Evolutionary conservation across 176 grass and related monocot genomes (phyloP).

Genomic region (Oropetium thomaeum): DNA sequence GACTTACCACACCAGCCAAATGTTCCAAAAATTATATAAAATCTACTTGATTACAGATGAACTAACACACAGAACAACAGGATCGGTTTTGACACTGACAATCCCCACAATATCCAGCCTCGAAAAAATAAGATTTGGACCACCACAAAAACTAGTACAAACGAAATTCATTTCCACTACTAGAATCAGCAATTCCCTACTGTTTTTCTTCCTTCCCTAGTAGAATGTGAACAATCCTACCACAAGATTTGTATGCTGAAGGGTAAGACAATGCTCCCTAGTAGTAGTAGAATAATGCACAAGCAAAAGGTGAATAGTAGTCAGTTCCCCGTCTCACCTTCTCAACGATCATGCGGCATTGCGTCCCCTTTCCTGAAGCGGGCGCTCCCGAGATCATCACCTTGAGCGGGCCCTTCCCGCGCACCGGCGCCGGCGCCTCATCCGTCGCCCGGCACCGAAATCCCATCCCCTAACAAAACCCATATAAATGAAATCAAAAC

Average conservation of each 20-base stretch:
- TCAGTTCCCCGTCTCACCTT: conserved; percentile 31
- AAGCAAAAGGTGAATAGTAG: not conserved
- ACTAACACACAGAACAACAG: not conserved
- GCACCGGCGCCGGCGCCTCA: not conserved
- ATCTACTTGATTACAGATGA: not conserved
- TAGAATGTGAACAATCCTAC: too few relatives aligned
- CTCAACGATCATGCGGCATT: conserved; percentile 60
- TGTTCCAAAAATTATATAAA: not conserved
- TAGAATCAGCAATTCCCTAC: too few relatives aligned
- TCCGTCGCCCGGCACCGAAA: conserved; percentile 42
- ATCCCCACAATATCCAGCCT: not conserved
- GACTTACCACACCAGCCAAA: not conserved
- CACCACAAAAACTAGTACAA: not conserved
- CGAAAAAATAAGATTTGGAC: not conserved
- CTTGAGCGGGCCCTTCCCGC: conserved; percentile 35
- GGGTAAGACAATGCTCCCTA: too few relatives aligned
- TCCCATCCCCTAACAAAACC: conserved; percentile 18
- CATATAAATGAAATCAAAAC: not conserved
- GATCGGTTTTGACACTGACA: not conserved
- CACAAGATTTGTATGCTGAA: too few relatives aligned
- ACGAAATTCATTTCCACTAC: not conserved
- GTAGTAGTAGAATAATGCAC: too few relatives aligned
- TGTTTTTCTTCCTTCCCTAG: too few relatives aligned
- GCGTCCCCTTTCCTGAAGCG: conserved; percentile 68
- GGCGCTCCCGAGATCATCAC: conserved; percentile 74